phyloP scores from a whole-genome alignment of 2,329 filamentous ascomycete genomes.

The Neopestalotiopsis clavispora region DNA sequence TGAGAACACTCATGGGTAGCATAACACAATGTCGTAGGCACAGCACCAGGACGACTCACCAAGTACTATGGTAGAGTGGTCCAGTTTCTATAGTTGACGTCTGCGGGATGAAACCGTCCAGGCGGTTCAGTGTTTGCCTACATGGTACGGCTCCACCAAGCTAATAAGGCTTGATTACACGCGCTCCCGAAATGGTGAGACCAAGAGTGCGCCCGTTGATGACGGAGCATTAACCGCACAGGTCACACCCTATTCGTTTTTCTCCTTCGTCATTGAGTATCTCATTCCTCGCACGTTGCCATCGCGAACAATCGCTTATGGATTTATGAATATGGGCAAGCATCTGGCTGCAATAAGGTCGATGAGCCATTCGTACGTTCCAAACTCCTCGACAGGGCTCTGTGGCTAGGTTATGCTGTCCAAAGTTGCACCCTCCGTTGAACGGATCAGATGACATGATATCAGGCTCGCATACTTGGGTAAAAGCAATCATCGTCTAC shows the following conservation, averaged over 20 bases:
- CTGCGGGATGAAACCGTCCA: background rate
- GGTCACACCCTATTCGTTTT: background rate
- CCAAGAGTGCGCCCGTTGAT: background rate
- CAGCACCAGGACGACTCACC: constrained; percentile 1
- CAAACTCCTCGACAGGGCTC: background rate
- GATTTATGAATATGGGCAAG: background rate
- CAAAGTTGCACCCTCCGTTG: background rate
- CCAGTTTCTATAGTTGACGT: constrained; percentile 11
- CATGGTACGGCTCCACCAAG: background rate
- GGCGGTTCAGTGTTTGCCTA: background rate
- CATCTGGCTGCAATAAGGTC: background rate
- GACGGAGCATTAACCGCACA: background rate
- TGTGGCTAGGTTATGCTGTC: background rate
- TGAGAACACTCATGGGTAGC: too few relatives aligned
- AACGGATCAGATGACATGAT: background rate
- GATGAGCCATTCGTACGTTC: background rate
- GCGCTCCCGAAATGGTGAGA: constrained; percentile 4
- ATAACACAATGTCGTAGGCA: background rate
- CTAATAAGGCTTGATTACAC: constrained; percentile 12
- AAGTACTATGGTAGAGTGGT: background rate
- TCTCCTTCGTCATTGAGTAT: background rate
- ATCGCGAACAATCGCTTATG: background rate
- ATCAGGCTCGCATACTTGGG: background rate
- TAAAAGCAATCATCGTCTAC: background rate
- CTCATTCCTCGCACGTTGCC: background rate